These are phyloP conservation scores for Stylonectria norvegica DNA, from an alignment of 2,329 filamentous ascomycete genomes.

Conservation along the genomic window DNA sequence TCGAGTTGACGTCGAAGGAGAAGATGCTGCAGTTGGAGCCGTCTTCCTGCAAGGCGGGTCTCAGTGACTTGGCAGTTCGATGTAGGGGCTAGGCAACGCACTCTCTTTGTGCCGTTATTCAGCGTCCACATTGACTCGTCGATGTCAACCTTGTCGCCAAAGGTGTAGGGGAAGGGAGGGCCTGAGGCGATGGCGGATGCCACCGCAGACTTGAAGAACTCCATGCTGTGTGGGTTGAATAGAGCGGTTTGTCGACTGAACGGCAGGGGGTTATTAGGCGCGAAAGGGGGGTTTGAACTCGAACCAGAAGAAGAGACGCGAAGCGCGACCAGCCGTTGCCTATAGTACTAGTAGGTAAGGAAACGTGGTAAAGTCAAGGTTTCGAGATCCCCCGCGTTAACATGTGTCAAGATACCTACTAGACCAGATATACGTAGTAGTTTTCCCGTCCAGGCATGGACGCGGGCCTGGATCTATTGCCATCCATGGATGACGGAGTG, in stretches of 20 bases:
- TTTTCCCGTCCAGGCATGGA: too few species aligned
- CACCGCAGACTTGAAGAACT: slow-evolving; percentile 96
- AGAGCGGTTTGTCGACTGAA: too few species aligned
- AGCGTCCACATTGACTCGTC: slow-evolving; percentile 96
- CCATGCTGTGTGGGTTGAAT: slow-evolving; percentile 56
- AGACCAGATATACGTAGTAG: too few species aligned
- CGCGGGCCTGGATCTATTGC: too few species aligned
- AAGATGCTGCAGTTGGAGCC: slow-evolving; percentile 94
- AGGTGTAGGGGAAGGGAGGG: slow-evolving; percentile 85
- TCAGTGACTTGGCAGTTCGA: background rate
- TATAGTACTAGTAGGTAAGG: too few species aligned
- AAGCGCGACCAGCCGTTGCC: slow-evolving; percentile 7
- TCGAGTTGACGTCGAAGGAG: slow-evolving; percentile 82
- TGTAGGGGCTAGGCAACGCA: slow-evolving; percentile 38
- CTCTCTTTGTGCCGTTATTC: slow-evolving; percentile 88
- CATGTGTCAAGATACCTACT: background rate
- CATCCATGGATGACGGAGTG: background rate
- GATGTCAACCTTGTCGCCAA: slow-evolving; percentile 88
- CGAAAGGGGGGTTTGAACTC: background rate
- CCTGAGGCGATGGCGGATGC: slow-evolving; percentile 95
- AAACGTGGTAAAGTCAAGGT: slow-evolving; percentile 25
- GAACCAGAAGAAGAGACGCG: background rate
- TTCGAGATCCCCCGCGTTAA: slow-evolving; percentile 26
- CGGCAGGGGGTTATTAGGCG: background rate
- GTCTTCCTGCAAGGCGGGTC: slow-evolving; percentile 64